These are phyloP conservation scores for Cyclotella cryptica DNA, from an alignment of 108 stramenopile species.

Conservation along the genomic window DNA sequence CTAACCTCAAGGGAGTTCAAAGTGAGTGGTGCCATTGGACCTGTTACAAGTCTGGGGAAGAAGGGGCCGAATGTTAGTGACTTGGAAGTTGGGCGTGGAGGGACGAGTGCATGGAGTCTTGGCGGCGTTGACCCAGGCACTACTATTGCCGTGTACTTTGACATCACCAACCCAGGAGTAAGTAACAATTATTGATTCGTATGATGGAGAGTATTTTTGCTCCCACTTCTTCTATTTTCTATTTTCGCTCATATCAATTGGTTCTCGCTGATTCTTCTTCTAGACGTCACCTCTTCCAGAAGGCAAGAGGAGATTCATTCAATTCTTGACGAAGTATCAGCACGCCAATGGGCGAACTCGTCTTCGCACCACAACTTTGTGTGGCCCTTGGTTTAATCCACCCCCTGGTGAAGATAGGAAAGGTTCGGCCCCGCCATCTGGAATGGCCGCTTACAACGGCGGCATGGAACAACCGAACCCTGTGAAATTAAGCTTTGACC, in stretches of 20 bases:
- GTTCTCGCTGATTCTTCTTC: background rate
- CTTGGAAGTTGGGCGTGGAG: conserved; percentile 95
- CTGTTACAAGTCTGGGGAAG: conserved; percentile 90
- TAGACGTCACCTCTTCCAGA: conserved; percentile 81
- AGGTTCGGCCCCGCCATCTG: conserved; percentile 51
- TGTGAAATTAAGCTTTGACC: conserved; percentile 94
- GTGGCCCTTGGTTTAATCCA: conserved; percentile 94
- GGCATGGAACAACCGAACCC: conserved; percentile 55
- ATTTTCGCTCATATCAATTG: background rate
- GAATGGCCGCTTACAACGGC: conserved; percentile 54
- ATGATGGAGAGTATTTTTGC: background rate
- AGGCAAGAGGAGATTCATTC: conserved; percentile 90
- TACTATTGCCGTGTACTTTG: conserved; percentile 99
- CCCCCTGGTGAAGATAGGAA: conserved; percentile 55
- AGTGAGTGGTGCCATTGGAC: conserved; percentile 86
- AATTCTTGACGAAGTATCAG: conserved; percentile 99
- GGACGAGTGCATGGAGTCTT: conserved; percentile 97
- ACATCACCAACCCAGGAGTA: conserved; percentile 87
- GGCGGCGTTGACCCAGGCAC: conserved; percentile 95
- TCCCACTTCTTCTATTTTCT: background rate
- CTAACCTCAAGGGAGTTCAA: conserved; percentile 96
- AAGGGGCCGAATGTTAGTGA: conserved; percentile 93
- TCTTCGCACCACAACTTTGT: conserved; percentile 95
- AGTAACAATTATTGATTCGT: conserved; percentile 9
- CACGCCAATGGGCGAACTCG: conserved; percentile 91